Evolutionary conservation across 495 filamentous ascomycete species (phyloP).

Genomic region (Penicillium manginii): DNA sequence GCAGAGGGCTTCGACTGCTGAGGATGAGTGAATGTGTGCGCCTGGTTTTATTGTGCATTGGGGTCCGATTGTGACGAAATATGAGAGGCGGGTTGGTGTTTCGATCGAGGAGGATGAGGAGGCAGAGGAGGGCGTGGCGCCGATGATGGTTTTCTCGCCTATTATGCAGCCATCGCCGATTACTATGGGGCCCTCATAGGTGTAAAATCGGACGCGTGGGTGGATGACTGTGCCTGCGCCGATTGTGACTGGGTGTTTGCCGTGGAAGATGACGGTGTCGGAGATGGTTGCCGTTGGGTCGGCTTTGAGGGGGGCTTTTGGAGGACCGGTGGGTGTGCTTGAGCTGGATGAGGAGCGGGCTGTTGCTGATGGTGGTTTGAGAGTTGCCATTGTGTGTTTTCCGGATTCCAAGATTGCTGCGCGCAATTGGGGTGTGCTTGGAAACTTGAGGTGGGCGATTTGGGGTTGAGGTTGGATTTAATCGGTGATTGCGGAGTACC

Average conservation of each 20-base stretch:
- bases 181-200: conserved; percentile 67
- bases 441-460: too few relatives aligned
- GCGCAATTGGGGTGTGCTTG: too few relatives aligned
- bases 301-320: conserved; percentile 66
- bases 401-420: neutral
- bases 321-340: conserved; percentile 24
- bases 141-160: conserved; percentile 70
- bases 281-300: conserved; percentile 72
- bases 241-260: conserved; percentile 72
- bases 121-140: conserved; percentile 42
- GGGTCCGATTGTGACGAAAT: conserved; percentile 40
- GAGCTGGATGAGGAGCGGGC: conserved; percentile 33
- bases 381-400: conserved; percentile 27
- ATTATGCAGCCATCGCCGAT: conserved; percentile 78
- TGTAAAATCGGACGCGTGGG: conserved; percentile 73
- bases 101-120: conserved; percentile 19
- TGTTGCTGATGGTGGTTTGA: conserved; percentile 32
- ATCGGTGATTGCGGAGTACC: too few relatives aligned
- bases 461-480: too few relatives aligned
- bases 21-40: conserved; percentile 40
- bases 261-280: conserved; percentile 73
- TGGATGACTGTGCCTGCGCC: conserved; percentile 77
- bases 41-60: conserved; percentile 38
- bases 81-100: conserved; percentile 37
- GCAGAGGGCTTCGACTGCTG: conserved; percentile 39